Conservation (phyloP, 306 rosid species). For the Quercus mongolica region DNA sequence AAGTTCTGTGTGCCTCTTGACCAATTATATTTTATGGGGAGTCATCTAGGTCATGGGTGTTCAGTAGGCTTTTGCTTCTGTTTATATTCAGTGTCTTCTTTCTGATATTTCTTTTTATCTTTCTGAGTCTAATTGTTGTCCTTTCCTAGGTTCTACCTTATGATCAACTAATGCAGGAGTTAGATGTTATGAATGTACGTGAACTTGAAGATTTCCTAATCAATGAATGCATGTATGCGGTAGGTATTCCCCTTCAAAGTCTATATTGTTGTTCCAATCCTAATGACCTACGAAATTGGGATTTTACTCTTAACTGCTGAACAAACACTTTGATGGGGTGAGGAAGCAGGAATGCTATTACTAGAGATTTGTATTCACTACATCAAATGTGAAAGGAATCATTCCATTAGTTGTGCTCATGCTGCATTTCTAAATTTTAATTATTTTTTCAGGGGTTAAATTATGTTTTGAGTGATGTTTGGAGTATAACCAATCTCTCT, state of each 20-base stretch:
- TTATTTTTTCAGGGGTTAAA: not conserved
- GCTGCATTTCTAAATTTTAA: not conserved
- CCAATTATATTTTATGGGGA: not conserved
- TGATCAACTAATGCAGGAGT: constrained; percentile 85
- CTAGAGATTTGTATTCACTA: not conserved
- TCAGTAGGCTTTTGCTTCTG: not conserved
- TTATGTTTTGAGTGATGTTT: not conserved
- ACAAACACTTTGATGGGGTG: not conserved
- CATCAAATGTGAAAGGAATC: not conserved
- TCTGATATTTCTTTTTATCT: not conserved
- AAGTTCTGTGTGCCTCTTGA: not conserved
- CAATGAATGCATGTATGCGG: constrained; percentile 98
- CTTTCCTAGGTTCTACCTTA: constrained; percentile 70
- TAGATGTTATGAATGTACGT: constrained; percentile 83
- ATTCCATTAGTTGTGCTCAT: not conserved
- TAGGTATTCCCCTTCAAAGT: constrained; percentile 36
- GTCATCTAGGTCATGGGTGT: not conserved
- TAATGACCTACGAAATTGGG: not conserved
- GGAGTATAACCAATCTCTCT: not conserved
- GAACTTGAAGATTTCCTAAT: constrained; percentile 94
- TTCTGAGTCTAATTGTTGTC: constrained; percentile 12
- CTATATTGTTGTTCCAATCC: constrained; percentile 3
- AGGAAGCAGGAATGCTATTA: not conserved
- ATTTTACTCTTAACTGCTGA: not conserved
- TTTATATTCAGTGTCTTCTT: constrained; percentile 2